Base-by-base conservation (phyloP, 164 flowering plant species). In the Tetracentron sinense region DNA sequence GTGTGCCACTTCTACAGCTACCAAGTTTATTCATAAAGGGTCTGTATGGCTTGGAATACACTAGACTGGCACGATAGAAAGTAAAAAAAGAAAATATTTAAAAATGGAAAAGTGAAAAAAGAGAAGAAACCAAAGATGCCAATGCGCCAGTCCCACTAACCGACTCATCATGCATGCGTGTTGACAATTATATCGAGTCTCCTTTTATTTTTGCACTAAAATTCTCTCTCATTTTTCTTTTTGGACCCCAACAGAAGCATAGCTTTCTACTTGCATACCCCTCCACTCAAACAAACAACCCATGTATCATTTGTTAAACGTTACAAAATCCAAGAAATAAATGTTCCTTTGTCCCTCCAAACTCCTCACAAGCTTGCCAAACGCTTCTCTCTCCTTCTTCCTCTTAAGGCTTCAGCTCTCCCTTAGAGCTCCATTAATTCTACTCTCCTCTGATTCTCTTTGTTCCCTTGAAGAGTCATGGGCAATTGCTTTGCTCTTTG, bases 401-500 rank as follows among this genome's bases (percentile, higher is more conserved):
- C 6, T 49, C 17, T 5, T 38, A 38, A 38, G 44, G 5, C 44
- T 33, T 8, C 4, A n/a, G 4, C 14, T 16, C 8, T 33, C 8
- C 4, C 4, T 33, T 10, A 10, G 8, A n/a, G n/a, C n/a, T 16
- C 14, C n/a, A n/a, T n/a, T n/a, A n/a, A 12, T 4, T 38, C 14
- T 10, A 38, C 15, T 16, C n/a, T n/a, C n/a, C n/a, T n/a, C n/a
- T n/a, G 14, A 16, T 54, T 16, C 5, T 38, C 42, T 30, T 42
- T 58, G 26, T 10, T 38, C 25, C 31, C 20, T n/a, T 4, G 23
- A 42, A 46, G 19, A 27, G 20, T 20, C 31, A 78, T 78, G 82
- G 75, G 75, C 23, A 73, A 68, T 50, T 68, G 69, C 65, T 53
- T 67, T 55, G 47, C 33, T 33, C 67, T 50, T 28, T 51, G 25